Evolutionary conservation across 2,329 filamentous ascomycete species (phyloP), one percentile per base, ranked within the genome.

Genomic region (Alternaria sp.): DNA sequence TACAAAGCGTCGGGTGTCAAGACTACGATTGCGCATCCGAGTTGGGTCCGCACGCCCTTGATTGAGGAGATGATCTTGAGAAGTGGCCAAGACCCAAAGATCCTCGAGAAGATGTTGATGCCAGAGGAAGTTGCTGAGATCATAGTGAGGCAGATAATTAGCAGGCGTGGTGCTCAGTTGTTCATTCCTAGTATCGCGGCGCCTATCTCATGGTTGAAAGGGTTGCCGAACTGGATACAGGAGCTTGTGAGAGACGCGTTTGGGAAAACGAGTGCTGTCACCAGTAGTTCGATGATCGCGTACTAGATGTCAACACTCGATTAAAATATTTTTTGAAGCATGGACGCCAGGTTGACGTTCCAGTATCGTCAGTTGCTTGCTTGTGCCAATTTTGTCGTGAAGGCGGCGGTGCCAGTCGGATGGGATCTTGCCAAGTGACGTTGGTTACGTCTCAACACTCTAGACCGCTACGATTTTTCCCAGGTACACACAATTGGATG

Each of bases 71-170:
- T 14, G 12, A 61, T 71, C n/a, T 70, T 70, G 61, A 67, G 71
- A n/a, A 59, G 67, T 9, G 59, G 73, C n/a, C 70, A 82, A 20
- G 58, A 75, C 41, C 62, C 45, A 15, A 58, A 61, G 37, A 58
- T 71, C 30, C 69, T 71, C 1, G 72, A 74, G 12, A 67, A 66
- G 25, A 44, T 58, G 23, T 71, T 82, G 43, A 69, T 74, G 15
- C 75, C 80, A 2, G 60, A 77, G 59, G 64, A 72, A 23, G 77
- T 82, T 9, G 67, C 75, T 11, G 71, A 80, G 61, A 74, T 78
- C 3, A 75, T 82, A 12, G 76, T 80, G 5, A 74, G 72, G 63
- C 80, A 82, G 67, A 70, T 82, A 20, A 23, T 81, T 64, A 72
- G 76, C 15, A 60, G 50, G 28, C 73, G 77, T 25, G 75, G 73